Conservation (phyloP, 805 yeast species). For the Peterozyma xylosa region DNA sequence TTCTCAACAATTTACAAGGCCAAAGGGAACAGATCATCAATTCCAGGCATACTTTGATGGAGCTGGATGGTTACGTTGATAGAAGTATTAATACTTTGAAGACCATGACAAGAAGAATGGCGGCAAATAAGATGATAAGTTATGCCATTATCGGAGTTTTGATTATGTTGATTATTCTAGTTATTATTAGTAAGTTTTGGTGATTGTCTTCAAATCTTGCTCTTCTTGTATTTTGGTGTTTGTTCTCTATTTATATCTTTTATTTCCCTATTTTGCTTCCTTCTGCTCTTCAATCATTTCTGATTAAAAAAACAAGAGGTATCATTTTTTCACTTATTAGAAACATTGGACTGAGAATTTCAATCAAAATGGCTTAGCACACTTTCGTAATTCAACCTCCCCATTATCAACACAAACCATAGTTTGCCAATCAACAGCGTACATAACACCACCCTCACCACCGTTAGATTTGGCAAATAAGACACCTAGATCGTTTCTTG, state of each 20-base stretch:
- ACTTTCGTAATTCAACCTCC: conserved; percentile 68
- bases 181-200: conserved; percentile 75
- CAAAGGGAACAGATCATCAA: conserved; percentile 90
- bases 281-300: background rate
- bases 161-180: conserved; percentile 73
- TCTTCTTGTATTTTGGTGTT: background rate
- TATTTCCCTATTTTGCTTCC: no score
- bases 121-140: conserved; percentile 84
- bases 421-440: conserved; percentile 92
- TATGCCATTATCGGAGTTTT: conserved; percentile 88
- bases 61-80: conserved; percentile 92
- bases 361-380: conserved; percentile 75
- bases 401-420: conserved; percentile 82
- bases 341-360: no score
- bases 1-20: conserved; percentile 78
- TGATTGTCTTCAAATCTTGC: conserved; percentile 15
- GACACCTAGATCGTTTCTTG: conserved; percentile 88
- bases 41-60: conserved; percentile 76
- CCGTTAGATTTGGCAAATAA: conserved; percentile 75
- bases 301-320: no score
- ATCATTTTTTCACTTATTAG: no score
- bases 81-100: conserved; percentile 79
- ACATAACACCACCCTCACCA: conserved; percentile 67
- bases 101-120: conserved; percentile 87
- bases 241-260: no score